These are phyloP conservation scores for Lactifluus echinatus DNA, from an alignment of 768 basidiomycete species.

Conservation along the genomic window DNA sequence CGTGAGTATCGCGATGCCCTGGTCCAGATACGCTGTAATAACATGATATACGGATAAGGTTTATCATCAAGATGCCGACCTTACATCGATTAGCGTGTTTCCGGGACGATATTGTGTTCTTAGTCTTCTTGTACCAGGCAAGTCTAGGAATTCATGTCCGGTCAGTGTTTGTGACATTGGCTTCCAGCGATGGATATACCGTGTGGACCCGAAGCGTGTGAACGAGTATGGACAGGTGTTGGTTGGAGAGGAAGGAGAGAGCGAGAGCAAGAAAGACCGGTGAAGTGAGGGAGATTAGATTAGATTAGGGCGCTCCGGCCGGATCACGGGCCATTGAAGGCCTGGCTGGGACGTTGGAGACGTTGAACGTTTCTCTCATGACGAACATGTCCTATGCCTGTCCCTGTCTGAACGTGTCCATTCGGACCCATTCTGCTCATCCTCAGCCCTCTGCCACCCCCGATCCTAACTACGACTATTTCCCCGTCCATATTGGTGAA, in stretches of 20 bases:
- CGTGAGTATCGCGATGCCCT: constrained; percentile 40
- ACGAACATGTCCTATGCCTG: constrained; percentile 43
- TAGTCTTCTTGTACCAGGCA: constrained; percentile 89
- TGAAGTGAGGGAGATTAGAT: constrained; percentile 13
- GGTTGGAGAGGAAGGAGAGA: constrained; percentile 24
- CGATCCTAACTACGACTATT: constrained; percentile 43
- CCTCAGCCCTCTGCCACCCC: constrained; percentile 19
- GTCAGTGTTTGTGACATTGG: background rate
- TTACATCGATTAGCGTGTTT: constrained; percentile 87
- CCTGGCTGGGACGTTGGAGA: too few relatives aligned
- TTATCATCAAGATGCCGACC: constrained; percentile 95
- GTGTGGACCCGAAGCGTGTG: constrained; percentile 85
- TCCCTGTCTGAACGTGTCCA: constrained; percentile 63
- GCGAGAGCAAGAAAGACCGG: constrained; percentile 30
- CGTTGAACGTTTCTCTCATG: too few relatives aligned
- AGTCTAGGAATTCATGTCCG: constrained; percentile 20
- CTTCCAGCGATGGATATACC: constrained; percentile 88
- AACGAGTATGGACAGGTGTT: constrained; percentile 95
- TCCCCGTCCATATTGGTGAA: constrained; percentile 52
- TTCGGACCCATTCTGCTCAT: constrained; percentile 31
- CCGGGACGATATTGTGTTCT: constrained; percentile 86
- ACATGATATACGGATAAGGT: constrained; percentile 36
- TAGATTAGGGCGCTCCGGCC: background rate
- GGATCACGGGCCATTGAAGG: too few relatives aligned
- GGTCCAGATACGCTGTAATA: constrained; percentile 7